These are phyloP conservation scores for Suillus discolor DNA, from an alignment of 768 basidiomycete species.

Conservation along the genomic window DNA sequence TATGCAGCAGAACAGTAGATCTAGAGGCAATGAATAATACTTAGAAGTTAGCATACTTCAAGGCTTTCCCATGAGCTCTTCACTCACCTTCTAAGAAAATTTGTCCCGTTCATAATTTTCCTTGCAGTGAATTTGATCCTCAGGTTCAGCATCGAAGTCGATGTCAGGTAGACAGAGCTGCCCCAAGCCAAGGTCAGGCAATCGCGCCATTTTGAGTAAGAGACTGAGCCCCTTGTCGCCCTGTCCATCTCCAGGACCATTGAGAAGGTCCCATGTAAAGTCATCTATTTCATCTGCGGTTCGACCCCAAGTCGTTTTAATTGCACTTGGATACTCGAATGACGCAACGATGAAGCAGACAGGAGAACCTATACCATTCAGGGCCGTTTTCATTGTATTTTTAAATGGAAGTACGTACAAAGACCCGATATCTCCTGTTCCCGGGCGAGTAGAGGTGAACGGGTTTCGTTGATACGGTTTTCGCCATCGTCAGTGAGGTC, in stretches of 20 bases:
- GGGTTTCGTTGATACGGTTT: constrained; percentile 19
- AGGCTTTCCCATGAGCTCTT: neutral
- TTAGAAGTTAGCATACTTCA: neutral
- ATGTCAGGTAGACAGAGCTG: constrained; percentile 48
- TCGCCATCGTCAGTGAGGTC: constrained; percentile 40
- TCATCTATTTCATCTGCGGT: constrained; percentile 71
- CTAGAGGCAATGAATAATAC: neutral
- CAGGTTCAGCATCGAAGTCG: constrained; percentile 26
- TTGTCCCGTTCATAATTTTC: constrained; percentile 5
- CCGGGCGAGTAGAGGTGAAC: constrained; percentile 45
- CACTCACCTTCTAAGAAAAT: neutral
- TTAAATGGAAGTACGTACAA: constrained; percentile 48
- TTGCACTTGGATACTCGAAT: constrained; percentile 62
- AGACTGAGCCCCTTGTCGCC: constrained; percentile 53
- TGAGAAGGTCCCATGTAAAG: constrained; percentile 62
- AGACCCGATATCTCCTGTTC: constrained; percentile 79
- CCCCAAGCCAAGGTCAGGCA: constrained; percentile 72
- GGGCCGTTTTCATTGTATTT: neutral
- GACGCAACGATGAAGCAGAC: constrained; percentile 77
- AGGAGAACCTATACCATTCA: constrained; percentile 58
- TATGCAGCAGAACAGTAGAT: neutral
- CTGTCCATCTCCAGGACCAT: constrained; percentile 38
- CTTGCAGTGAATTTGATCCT: constrained; percentile 7
- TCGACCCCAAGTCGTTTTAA: constrained; percentile 69
- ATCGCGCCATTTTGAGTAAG: constrained; percentile 75